Percentiles rank a stretch among this genome's conserved stretches.
These are phyloP conservation scores for Akebia trifoliata DNA, from an alignment of 164 flowering plant species.

Conservation along the genomic window DNA sequence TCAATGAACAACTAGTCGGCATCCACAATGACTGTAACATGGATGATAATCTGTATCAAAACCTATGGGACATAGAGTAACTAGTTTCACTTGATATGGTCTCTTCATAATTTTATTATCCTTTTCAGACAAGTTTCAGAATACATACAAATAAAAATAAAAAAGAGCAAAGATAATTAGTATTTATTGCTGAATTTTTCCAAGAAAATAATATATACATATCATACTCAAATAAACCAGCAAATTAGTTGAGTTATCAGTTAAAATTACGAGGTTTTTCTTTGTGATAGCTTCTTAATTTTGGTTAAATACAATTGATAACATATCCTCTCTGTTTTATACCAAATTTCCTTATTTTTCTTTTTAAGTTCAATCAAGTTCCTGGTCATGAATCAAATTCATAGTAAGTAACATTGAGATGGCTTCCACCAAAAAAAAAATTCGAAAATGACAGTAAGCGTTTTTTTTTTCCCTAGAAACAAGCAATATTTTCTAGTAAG, in stretches of 20 bases:
- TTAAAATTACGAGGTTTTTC: background rate
- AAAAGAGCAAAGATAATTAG: background rate
- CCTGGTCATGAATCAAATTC: too few relatives aligned
- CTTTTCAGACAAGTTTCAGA: constrained; percentile 1
- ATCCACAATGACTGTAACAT: background rate
- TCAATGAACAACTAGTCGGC: background rate
- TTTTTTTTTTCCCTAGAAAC: background rate
- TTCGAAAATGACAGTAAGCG: background rate
- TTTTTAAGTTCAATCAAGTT: too few relatives aligned
- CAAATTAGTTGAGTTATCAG: background rate
- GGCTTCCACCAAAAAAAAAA: background rate
- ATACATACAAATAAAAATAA: background rate
- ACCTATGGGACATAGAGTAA: background rate
- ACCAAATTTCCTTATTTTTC: background rate
- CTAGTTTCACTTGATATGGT: constrained; percentile 2
- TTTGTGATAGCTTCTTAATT: background rate
- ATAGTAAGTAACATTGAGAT: background rate
- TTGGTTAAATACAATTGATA: background rate
- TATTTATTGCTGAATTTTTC: background rate
- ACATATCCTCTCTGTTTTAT: background rate
- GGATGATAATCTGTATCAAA: background rate
- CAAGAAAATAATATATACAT: background rate
- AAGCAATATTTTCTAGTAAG: background rate
- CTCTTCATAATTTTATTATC: background rate
- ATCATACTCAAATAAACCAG: background rate